Evolutionary conservation across 78 protist species (phyloP).

Genomic region (Dictyostelium firmibasis): DNA sequence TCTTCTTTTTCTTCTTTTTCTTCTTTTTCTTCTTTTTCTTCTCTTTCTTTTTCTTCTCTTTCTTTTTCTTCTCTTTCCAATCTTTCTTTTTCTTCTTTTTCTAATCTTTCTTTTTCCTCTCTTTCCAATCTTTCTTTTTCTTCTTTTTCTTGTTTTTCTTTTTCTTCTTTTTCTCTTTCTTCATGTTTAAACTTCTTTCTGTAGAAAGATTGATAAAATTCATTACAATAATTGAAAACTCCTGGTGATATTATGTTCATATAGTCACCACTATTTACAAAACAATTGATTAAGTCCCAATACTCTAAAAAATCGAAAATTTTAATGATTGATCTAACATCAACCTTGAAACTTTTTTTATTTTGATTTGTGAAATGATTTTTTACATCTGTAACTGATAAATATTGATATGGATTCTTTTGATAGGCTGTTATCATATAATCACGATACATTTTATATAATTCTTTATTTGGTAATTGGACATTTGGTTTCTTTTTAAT

Average conservation of each 20-base stretch:
- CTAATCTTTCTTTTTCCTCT: not conserved
- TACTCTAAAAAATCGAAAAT: conserved; percentile 80
- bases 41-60: not conserved
- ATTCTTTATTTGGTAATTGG: not conserved
- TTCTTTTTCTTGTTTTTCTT: not conserved
- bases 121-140: not conserved
- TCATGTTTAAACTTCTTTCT: not conserved
- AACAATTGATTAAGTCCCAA: conserved; percentile 81
- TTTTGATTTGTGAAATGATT: not conserved
- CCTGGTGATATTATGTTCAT: not conserved
- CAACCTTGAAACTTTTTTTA: conserved; percentile 36
- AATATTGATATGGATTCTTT: conserved; percentile 69
- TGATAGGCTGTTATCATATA: conserved; percentile 73
- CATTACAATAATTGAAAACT: not conserved
- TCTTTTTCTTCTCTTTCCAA: not conserved
- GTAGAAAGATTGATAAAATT: not conserved
- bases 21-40: not conserved
- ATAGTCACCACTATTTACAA: conserved; percentile 42
- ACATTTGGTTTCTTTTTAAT: not conserved
- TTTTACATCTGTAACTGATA: conserved; percentile 70
- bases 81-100: not conserved
- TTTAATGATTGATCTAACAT: conserved; percentile 43
- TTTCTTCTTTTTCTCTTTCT: not conserved
- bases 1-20: not conserved
- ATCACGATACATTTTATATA: conserved; percentile 70